Conservation (phyloP, 805 yeast genomes). For the Schwanniomyces polymorphus region DNA sequence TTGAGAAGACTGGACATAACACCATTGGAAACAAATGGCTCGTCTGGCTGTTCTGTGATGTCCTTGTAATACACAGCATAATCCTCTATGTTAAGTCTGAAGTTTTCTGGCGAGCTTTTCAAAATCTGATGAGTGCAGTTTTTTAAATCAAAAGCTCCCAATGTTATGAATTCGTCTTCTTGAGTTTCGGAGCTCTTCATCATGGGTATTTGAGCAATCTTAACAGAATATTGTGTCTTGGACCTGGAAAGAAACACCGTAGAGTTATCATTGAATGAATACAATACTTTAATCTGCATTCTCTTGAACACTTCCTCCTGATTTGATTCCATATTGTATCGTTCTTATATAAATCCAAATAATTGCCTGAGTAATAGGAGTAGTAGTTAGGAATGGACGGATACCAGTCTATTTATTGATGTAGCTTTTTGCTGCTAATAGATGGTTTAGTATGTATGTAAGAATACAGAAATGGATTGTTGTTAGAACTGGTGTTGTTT, state of each 20-base stretch:
- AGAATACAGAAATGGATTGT: no score
- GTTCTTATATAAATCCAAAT: conserved; percentile 1
- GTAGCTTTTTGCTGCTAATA: not conserved
- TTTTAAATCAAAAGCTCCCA: conserved; percentile 44
- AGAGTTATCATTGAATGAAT: conserved; percentile 42
- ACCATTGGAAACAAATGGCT: conserved; percentile 47
- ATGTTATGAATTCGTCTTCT: conserved; percentile 29
- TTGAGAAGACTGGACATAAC: conserved; percentile 30
- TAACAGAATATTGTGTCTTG: conserved; percentile 30
- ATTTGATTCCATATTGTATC: conserved; percentile 3
- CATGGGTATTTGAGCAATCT: conserved; percentile 38
- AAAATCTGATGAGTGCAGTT: conserved; percentile 39
- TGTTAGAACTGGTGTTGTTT: no score
- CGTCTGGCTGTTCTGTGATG: conserved; percentile 48
- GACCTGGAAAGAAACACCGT: conserved; percentile 45
- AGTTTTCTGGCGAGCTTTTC: conserved; percentile 42
- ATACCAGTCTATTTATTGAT: not conserved
- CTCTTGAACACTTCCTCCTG: conserved; percentile 23
- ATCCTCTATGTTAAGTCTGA: conserved; percentile 36
- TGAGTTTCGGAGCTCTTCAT: conserved; percentile 6
- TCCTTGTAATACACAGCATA: conserved; percentile 48
- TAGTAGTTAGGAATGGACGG: not conserved
- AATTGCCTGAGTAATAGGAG: no score
- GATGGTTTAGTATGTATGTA: not conserved
- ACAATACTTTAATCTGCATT: conserved; percentile 47